Evolutionary conservation across 2,329 filamentous ascomycete genomes (phyloP).

Genomic region (Phialemoniopsis sp.): DNA sequence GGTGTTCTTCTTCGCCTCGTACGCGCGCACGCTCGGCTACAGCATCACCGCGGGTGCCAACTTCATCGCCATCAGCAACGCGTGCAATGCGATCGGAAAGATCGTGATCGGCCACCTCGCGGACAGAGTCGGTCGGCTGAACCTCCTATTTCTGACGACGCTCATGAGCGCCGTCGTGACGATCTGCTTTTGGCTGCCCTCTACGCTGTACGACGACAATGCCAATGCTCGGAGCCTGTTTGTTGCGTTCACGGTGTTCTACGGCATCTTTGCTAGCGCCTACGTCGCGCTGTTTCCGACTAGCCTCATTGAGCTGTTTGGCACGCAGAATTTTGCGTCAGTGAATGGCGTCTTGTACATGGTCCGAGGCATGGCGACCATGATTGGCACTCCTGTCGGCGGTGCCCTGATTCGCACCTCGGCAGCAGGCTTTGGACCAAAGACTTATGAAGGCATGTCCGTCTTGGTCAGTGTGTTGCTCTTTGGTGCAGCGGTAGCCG

Average conservation of each 20-base stretch:
- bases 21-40: constrained; percentile 3
- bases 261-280: constrained; percentile 16
- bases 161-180: constrained; percentile 2
- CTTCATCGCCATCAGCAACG: constrained; percentile 17
- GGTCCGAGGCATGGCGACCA: constrained; percentile 13
- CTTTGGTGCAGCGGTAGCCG: background rate
- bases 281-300: constrained; percentile 3
- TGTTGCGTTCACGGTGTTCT: constrained; percentile 4
- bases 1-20: constrained; percentile 4
- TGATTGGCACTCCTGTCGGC: constrained; percentile 13
- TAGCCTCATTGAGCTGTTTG: constrained; percentile 11
- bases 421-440: background rate
- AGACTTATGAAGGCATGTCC: background rate
- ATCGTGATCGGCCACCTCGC: constrained; percentile 29
- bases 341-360: constrained; percentile 16
- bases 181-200: constrained; percentile 3
- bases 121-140: constrained; percentile 30
- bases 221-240: constrained; percentile 6
- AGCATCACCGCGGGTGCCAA: background rate
- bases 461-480: background rate
- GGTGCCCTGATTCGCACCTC: constrained; percentile 8
- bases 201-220: background rate
- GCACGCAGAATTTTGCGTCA: constrained; percentile 12
- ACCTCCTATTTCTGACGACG: constrained; percentile 26
- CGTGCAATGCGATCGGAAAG: constrained; percentile 29